phyloP scores from a whole-genome alignment of 371 early-diverging fungal genomes.

The Mortierella sp. region DNA sequence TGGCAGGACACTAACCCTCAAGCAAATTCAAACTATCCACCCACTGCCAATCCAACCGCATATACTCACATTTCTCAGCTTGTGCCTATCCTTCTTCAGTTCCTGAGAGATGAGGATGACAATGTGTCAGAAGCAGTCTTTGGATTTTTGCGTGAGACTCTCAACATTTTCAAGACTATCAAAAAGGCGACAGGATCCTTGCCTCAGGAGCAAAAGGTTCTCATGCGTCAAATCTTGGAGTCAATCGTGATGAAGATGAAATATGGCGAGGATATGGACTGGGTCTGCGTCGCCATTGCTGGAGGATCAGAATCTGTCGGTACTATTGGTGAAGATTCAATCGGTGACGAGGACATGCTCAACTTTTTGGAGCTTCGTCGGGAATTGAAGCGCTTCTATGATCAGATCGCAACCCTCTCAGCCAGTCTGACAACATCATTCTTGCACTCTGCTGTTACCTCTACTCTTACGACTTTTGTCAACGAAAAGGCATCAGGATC shows the following conservation, averaged over 20 bases:
- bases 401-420: slow-evolving; percentile 78
- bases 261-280: slow-evolving; percentile 87
- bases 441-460: slow-evolving; percentile 70
- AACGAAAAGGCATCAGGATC: slow-evolving; percentile 64
- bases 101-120: slow-evolving; percentile 78
- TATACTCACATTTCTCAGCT: slow-evolving; percentile 54
- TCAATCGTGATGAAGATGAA: slow-evolving; percentile 89
- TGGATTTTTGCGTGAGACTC: slow-evolving; percentile 75
- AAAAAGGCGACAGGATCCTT: slow-evolving; percentile 74
- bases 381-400: slow-evolving; percentile 79
- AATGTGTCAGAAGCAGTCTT: slow-evolving; percentile 85
- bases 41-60: slow-evolving; percentile 58
- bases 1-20: slow-evolving; percentile 71
- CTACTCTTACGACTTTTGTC: slow-evolving; percentile 65
- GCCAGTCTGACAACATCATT: slow-evolving; percentile 68
- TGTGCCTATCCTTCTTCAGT: slow-evolving; percentile 53
- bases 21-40: slow-evolving; percentile 36
- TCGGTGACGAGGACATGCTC: slow-evolving; percentile 47
- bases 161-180: slow-evolving; percentile 64
- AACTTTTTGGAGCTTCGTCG: slow-evolving; percentile 55
- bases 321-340: slow-evolving; percentile 48
- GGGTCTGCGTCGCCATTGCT: slow-evolving; percentile 65
- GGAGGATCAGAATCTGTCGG: slow-evolving; percentile 50
- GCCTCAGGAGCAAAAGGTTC: slow-evolving; percentile 74
- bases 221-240: slow-evolving; percentile 77